These are phyloP conservation scores for Candida xiaguanensis DNA, from an alignment of 805 yeast species.

Conservation along the genomic window DNA sequence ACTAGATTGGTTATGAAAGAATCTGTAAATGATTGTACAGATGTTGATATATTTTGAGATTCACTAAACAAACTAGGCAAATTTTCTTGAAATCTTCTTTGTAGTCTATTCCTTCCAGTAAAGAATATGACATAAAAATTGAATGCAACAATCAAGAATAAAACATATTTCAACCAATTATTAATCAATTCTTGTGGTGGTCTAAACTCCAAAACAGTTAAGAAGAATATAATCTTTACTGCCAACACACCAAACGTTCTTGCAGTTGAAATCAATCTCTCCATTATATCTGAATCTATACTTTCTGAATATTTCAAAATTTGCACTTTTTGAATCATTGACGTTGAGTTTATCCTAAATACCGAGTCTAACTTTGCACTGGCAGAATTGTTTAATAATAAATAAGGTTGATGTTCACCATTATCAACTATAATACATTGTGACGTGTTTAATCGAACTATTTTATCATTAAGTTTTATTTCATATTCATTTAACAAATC, in stretches of 20 bases:
- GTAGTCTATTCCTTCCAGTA: conserved; percentile 8
- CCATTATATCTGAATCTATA: conserved; percentile 3
- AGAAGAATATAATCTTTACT: conserved; percentile 6
- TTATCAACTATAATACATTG: conserved; percentile 42
- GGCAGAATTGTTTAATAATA: conserved; percentile 37
- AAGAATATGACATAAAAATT: conserved; percentile 7
- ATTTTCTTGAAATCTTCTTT: conserved; percentile 2
- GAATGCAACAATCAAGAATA: conserved; percentile 1
- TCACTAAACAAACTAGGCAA: background rate
- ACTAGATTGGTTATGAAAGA: conserved; percentile 14
- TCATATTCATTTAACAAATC: conserved; percentile 25
- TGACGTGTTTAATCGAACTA: conserved; percentile 28
- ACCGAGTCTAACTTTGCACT: conserved; percentile 21
- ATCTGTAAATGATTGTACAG: conserved; percentile 3
- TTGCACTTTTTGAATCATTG: conserved; percentile 24
- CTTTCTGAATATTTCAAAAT: conserved; percentile 12
- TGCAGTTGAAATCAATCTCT: conserved; percentile 4
- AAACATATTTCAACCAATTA: conserved; percentile 6
- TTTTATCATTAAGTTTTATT: conserved; percentile 17
- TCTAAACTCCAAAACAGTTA: conserved; percentile 7
- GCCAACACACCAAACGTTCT: conserved; percentile 6
- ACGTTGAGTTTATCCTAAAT: conserved; percentile 12
- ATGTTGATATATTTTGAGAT: background rate
- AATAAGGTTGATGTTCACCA: conserved; percentile 30
- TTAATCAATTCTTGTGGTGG: conserved; percentile 6